A percentile compares a stretch with the other conserved stretches of the same genome.
Evolutionary conservation across 306 rosid genomes (phyloP).

Genomic region (Cucurbita argyrosperma): DNA sequence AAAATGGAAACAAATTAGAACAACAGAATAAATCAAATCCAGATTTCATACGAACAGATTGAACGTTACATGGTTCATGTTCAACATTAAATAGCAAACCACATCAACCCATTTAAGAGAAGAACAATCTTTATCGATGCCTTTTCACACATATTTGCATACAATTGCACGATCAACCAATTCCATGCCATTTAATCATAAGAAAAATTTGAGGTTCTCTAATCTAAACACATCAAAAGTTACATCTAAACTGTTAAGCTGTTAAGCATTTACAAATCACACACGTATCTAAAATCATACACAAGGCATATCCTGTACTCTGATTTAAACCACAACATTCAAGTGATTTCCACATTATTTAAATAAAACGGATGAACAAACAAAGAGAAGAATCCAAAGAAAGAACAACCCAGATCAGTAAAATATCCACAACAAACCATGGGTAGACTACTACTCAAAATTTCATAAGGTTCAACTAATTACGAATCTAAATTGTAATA

Average conservation of each 20-base stretch:
- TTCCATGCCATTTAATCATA: neutral
- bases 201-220: too few relatives aligned
- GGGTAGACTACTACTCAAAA: neutral
- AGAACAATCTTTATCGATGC: too few relatives aligned
- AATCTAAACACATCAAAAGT: too few relatives aligned
- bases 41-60: neutral
- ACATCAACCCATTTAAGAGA: neutral
- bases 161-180: neutral
- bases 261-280: neutral
- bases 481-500: neutral
- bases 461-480: neutral
- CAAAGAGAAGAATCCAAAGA: neutral
- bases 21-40: neutral
- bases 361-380: neutral
- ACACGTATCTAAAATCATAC: neutral
- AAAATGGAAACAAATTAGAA: neutral
- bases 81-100: neutral
- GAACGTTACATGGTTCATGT: neutral
- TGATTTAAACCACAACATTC: neutral
- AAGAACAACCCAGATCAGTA: neutral
- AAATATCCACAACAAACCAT: neutral
- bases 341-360: neutral
- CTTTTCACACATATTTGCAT: neutral
- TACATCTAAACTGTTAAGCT: neutral
- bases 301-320: neutral